phyloP scores from a whole-genome alignment of 2,329 filamentous ascomycete genomes.

The Scleromitrula shiraiana region DNA sequence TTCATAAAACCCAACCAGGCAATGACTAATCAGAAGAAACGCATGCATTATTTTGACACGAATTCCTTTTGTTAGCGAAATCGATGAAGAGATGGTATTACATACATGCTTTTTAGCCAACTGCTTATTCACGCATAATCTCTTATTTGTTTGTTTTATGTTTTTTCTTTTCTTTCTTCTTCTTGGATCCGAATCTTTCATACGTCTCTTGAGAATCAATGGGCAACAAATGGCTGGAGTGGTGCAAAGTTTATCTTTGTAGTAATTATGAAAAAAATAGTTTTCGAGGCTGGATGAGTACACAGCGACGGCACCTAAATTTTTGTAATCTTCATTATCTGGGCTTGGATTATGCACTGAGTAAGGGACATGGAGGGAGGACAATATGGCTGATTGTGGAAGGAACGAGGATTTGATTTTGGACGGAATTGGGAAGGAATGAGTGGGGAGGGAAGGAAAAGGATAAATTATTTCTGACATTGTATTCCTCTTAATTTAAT shows the following conservation, averaged over 20 bases:
- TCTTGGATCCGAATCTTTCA: not conserved
- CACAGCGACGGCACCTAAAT: not conserved
- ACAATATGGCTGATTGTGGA: not conserved
- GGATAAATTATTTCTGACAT: slow-evolving; percentile 3
- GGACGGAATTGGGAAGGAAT: not conserved
- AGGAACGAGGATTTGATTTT: not conserved
- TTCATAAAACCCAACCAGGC: not conserved
- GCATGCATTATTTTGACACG: slow-evolving; percentile 2
- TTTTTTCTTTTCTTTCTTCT: not conserved
- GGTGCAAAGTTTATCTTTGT: slow-evolving; percentile 2
- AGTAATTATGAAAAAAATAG: slow-evolving; percentile 5
- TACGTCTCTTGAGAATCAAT: not conserved
- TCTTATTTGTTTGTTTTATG: no score
- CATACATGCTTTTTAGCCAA: not conserved
- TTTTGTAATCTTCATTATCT: not conserved
- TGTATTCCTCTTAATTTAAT: slow-evolving; percentile 4
- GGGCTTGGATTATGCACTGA: slow-evolving; percentile 33
- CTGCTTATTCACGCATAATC: no score
- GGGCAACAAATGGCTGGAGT: not conserved
- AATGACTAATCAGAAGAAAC: not conserved
- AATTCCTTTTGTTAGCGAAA: slow-evolving; percentile 5
- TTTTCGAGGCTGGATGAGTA: not conserved
- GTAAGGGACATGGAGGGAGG: not conserved
- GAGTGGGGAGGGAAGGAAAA: slow-evolving; percentile 28
- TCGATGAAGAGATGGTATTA: slow-evolving; percentile 3